Conservation (phyloP, 139 green algal species). For the Chloropicon primus region DNA sequence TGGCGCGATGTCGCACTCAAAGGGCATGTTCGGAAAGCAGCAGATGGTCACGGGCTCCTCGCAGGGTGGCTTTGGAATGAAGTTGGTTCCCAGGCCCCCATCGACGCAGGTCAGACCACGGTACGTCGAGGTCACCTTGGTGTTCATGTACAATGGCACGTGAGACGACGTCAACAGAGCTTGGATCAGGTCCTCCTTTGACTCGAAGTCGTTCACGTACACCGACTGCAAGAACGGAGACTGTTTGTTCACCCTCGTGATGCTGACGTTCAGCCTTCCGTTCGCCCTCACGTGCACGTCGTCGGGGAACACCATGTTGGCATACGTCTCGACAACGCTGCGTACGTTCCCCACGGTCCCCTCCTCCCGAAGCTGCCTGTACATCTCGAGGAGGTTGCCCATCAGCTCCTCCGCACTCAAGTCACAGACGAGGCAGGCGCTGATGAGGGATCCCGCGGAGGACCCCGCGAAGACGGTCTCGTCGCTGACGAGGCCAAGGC, state of each 20-base stretch:
- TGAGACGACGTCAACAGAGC: neutral
- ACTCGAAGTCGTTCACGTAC: neutral
- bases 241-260: neutral
- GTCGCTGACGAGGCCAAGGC: neutral
- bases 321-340: neutral
- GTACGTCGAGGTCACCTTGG: neutral
- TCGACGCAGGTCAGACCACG: neutral
- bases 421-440: neutral
- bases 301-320: neutral
- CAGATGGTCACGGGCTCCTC: neutral
- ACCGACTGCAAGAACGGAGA: neutral
- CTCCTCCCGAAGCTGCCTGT: neutral
- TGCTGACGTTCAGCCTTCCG: neutral
- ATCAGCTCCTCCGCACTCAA: neutral
- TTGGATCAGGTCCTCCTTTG: neutral
- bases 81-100: neutral
- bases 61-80: neutral
- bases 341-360: neutral
- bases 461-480: neutral
- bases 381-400: neutral
- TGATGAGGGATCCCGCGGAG: neutral
- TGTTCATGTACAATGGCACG: neutral
- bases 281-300: neutral
- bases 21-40: neutral
- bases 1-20: neutral